Conservation (phyloP, 1,139 yeast genomes). For the Saccharomycopsis hybrid region DNA sequence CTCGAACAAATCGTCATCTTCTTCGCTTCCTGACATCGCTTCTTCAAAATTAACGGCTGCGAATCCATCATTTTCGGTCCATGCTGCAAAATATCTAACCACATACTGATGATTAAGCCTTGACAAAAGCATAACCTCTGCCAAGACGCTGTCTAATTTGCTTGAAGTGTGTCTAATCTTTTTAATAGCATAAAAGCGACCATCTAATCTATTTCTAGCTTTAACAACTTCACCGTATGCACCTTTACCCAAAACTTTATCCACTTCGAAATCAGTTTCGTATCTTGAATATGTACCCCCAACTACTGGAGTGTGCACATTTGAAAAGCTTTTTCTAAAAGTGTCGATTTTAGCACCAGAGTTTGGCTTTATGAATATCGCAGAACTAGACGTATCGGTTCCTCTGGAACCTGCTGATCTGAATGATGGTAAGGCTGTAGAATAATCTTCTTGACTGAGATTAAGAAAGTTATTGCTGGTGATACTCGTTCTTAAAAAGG, state of each 20-base stretch:
- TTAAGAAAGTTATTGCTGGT: conserved; percentile 21
- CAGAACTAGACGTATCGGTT: background rate
- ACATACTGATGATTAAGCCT: conserved; percentile 92
- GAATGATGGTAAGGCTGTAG: too few species aligned
- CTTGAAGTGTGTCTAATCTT: conserved; percentile 80
- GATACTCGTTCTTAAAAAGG: conserved; percentile 69
- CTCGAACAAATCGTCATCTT: conserved; percentile 25
- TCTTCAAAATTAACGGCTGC: conserved; percentile 29
- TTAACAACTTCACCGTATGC: conserved; percentile 97
- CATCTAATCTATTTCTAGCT: conserved; percentile 88
- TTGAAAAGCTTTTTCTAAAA: background rate
- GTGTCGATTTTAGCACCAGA: too few species aligned
- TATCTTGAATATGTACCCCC: conserved; percentile 45
- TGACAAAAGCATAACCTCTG: conserved; percentile 88
- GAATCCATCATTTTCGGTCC: conserved; percentile 67
- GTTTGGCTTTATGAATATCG: too few species aligned
- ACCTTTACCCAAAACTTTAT: conserved; percentile 87
- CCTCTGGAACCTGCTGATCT: background rate
- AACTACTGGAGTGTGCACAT: background rate
- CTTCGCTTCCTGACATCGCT: conserved; percentile 21
- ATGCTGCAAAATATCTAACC: conserved; percentile 92
- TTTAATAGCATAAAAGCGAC: conserved; percentile 90
- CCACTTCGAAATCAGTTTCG: conserved; percentile 85
- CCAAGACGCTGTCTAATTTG: conserved; percentile 71
- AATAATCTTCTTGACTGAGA: conserved; percentile 13